Evolutionary conservation across 1,284 basidiomycete genomes (phyloP).

Genomic region (Irpex rosettiformis): DNA sequence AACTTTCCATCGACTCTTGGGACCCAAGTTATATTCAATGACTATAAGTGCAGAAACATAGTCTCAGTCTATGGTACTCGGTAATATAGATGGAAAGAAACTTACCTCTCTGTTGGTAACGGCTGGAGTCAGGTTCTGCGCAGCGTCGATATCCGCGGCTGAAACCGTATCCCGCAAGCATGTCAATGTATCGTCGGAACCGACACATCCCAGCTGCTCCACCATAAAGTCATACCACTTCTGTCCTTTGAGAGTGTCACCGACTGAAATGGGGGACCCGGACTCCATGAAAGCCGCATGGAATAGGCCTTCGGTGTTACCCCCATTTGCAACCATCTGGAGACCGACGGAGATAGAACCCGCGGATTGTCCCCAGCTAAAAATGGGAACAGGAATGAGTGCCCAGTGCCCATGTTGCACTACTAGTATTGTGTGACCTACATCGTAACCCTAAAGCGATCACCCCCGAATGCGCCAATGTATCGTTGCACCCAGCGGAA

Average conservation of each 20-base stretch:
- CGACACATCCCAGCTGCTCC: conserved; percentile 27
- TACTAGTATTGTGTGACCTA: conserved; percentile 16
- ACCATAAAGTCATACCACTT: conserved; percentile 33
- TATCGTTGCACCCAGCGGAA: conserved; percentile 54
- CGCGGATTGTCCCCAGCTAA: neutral
- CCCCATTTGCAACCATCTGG: conserved; percentile 32
- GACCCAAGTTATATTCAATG: conserved; percentile 20
- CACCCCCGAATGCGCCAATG: conserved; percentile 40
- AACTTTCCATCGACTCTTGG: conserved; percentile 30
- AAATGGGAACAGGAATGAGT: neutral
- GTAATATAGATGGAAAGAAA: neutral
- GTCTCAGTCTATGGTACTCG: neutral
- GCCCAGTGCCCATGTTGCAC: conserved; percentile 2
- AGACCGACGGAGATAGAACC: conserved; percentile 22
- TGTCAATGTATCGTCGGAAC: conserved; percentile 32
- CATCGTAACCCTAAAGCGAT: conserved; percentile 34
- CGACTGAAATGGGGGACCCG: conserved; percentile 31
- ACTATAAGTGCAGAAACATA: neutral
- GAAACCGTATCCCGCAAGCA: conserved; percentile 37
- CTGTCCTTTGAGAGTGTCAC: conserved; percentile 30
- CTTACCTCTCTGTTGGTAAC: neutral
- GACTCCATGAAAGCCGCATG: conserved; percentile 36
- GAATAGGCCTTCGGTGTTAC: conserved; percentile 32
- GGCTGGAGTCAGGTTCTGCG: neutral
- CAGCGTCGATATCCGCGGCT: conserved; percentile 14